Percentiles rank a stretch among this genome's conserved stretches.
Conservation (phyloP, 2,329 filamentous ascomycete species). For the Sporothrix luriei region DNA sequence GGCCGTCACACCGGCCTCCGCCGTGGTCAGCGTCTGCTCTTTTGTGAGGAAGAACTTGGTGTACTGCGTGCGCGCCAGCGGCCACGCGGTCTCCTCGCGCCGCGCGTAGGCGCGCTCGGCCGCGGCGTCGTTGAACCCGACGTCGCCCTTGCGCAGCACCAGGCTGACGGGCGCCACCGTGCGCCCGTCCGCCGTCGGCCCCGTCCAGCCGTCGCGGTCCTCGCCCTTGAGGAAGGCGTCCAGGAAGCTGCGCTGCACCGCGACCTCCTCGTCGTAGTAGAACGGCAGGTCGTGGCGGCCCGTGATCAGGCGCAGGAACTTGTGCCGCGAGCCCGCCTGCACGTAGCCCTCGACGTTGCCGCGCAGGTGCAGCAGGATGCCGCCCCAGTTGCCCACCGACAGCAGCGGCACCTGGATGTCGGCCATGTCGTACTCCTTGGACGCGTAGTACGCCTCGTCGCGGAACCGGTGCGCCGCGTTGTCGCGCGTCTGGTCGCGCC, state of each 20-base stretch:
- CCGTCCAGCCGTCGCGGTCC: slow-evolving; percentile 63
- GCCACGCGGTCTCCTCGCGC: slow-evolving; percentile 65
- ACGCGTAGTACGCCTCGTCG: slow-evolving; percentile 65
- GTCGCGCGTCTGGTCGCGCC: slow-evolving; percentile 52
- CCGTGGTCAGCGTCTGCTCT: slow-evolving; percentile 44
- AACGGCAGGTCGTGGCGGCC: slow-evolving; percentile 73
- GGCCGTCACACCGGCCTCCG: no score
- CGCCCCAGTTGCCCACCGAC: slow-evolving; percentile 71
- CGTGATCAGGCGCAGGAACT: slow-evolving; percentile 70
- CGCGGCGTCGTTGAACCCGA: slow-evolving; percentile 66
- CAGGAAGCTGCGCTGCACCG: slow-evolving; percentile 67
- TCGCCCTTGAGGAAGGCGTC: slow-evolving; percentile 71
- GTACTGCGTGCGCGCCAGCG: slow-evolving; percentile 66
- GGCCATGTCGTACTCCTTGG: slow-evolving; percentile 64
- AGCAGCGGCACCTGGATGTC: slow-evolving; percentile 70
- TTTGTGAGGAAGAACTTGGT: slow-evolving; percentile 62
- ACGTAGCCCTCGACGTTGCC: slow-evolving; percentile 69
- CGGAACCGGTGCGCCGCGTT: slow-evolving; percentile 58
- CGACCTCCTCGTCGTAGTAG: slow-evolving; percentile 69
- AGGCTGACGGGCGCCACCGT: slow-evolving; percentile 60
- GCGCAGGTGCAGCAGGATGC: slow-evolving; percentile 67
- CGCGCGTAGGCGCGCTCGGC: slow-evolving; percentile 59
- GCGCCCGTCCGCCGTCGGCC: slow-evolving; percentile 48
- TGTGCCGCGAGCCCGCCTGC: slow-evolving; percentile 65
- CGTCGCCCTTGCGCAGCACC: slow-evolving; percentile 65